These are phyloP conservation scores for Reticulascus tulasneorum DNA, from an alignment of 2,329 filamentous ascomycete genomes.

Conservation along the genomic window DNA sequence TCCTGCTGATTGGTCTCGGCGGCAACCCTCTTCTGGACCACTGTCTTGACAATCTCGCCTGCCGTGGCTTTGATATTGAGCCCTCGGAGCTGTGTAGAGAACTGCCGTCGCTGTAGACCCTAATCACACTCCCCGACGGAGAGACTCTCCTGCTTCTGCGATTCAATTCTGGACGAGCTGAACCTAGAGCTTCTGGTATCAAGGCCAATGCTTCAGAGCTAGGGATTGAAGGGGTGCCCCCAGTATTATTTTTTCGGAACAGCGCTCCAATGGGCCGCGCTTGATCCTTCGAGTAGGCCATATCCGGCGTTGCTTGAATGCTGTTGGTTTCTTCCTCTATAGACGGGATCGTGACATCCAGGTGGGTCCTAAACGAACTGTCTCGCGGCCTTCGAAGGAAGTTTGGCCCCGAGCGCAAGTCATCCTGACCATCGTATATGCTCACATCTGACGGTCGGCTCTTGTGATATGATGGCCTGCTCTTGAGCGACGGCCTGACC, in stretches of 20 bases:
- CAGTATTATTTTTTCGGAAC: too few species aligned
- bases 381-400: constrained; percentile 16
- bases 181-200: constrained; percentile 12
- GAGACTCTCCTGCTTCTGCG: constrained; percentile 11
- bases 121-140: constrained; percentile 2
- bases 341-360: constrained; percentile 25
- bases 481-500: not conserved
- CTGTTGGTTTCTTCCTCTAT: constrained; percentile 13
- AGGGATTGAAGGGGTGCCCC: constrained; percentile 3
- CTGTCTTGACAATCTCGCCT: constrained; percentile 5
- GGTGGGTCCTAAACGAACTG: constrained; percentile 20
- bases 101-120: not conserved
- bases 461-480: not conserved
- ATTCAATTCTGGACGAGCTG: too few species aligned
- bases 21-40: constrained; percentile 8
- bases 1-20: constrained; percentile 13
- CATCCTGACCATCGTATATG: constrained; percentile 17
- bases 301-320: constrained; percentile 19
- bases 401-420: constrained; percentile 10
- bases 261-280: too few species aligned
- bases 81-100: constrained; percentile 8
- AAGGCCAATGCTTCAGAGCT: constrained; percentile 11
- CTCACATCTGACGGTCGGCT: constrained; percentile 3
- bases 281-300: constrained; percentile 13
- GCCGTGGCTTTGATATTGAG: not conserved